Base-by-base conservation (phyloP, 768 basidiomycete genomes). In the Phaffia tasmanica region DNA sequence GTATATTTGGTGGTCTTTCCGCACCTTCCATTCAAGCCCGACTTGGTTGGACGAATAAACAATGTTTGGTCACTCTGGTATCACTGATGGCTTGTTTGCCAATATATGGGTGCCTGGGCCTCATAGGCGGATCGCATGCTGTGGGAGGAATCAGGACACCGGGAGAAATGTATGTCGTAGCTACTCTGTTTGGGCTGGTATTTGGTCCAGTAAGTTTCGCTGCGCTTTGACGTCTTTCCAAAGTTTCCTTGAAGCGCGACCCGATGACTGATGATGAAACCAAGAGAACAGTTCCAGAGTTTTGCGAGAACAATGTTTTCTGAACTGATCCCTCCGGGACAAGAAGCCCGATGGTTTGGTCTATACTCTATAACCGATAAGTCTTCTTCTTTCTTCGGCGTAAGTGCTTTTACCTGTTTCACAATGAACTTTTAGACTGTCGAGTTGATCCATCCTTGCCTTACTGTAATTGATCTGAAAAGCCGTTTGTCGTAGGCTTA, bases 311-410 rank as follows among this genome's bases (percentile, higher is more conserved):
- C 90, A 1, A 84, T 87, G 51, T 97, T 89, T 72, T 85, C 89
- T 1, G 88, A 88, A 72, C 77, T 99, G 62, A 81, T 98, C 2
- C 94, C 93, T 0, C 83, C 83, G 0, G 75, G 75, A 0, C 89
- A 95, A 75, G 89, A 92, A 76, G 91, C 91, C 1, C 79, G 89
- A 64, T 97, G 89, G 87, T 89, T 77, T 67, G 81, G 84, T 1
- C 77, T 97, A 46, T 95, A 87, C 76, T 86, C 87, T 19, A 91
- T 97, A 71, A 94, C 68, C 49, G 71, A 73, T 70, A 79, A 95
- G 86, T 91, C 90, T 8, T 86, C 86, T 69, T 90, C 89, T 8
- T 98, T 97, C 78, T 77, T 97, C 3, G 94, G 94, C 7, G 63
- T 64, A 9, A 23, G 46, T 57, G n/a, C n/a, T 55, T 14, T 9